Evolutionary conservation across 2,329 filamentous ascomycete species (phyloP), one percentile per base, ranked within the genome.

Genomic region (Penicillium glabrum): DNA sequence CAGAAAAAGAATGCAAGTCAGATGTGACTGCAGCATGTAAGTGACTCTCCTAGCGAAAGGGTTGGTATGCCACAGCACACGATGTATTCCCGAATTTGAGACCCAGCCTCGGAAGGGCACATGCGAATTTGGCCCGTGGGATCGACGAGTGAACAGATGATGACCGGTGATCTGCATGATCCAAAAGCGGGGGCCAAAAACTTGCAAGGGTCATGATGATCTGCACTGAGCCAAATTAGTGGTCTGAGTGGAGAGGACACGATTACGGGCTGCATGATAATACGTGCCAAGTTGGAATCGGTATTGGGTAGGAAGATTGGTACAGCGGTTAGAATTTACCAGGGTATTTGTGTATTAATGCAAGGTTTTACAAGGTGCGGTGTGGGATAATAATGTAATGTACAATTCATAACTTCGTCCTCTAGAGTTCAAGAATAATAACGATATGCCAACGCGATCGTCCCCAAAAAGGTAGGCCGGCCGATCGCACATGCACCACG

Each of bases 401-500:
- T 66, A 66, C 61, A 65, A 60, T 64, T 64, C 61, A 61, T 66
- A 64, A 60, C 48, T 60, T 63, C 60, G 60, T 64, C 39, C 19
- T 21, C 56, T 62, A 60, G 56, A 56, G 58, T 61, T 58, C 62
- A 64, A 64, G 56, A 57, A 63, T 61, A 65, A 63, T 57, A 57
- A 65, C 54, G 53, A 66, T 62, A 53, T 49, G 49, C 57, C 56
- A 62, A 58, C 51, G n/a, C 35, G 44, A 21, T 48, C 35, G 39
- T 41, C 19, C 19, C 31, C 23, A 9, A n/a, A 16, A 14, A 54
- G 24, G 45, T 48, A 54, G 45, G 14, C 23, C 21, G 27, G 46
- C 16, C 13, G 46, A 35, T 44, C 33, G 31, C 10, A 39, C 35
- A 54, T 48, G 37, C 33, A 44, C 52, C 52, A 48, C 43, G 21